These are phyloP conservation scores for Penicillium ucsense DNA, from an alignment of 495 filamentous ascomycete genomes.

Conservation along the genomic window DNA sequence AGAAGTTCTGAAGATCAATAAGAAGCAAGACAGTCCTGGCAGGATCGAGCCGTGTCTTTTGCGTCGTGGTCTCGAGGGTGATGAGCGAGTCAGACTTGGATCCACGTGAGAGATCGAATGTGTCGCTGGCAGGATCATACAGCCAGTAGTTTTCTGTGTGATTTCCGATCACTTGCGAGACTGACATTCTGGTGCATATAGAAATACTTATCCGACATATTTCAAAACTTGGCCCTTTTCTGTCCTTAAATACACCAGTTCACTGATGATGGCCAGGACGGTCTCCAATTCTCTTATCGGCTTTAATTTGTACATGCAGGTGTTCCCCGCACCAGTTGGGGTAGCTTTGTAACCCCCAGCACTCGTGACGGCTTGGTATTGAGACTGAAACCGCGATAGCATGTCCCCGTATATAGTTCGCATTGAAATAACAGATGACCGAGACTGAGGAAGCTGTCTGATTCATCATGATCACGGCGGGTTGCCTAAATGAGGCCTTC, in stretches of 20 bases:
- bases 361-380: no score
- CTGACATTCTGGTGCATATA: not conserved
- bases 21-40: constrained; percentile 41
- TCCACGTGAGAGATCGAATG: constrained; percentile 6
- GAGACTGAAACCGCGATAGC: no score
- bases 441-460: no score
- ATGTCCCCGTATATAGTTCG: no score
- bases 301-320: not conserved
- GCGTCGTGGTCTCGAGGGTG: constrained; percentile 19
- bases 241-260: no score
- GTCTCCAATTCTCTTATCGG: no score
- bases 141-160: constrained; percentile 1
- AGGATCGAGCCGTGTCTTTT: constrained; percentile 21
- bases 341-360: not conserved
- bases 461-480: no score
- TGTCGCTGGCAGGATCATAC: constrained; percentile 2
- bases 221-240: not conserved
- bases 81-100: not conserved
- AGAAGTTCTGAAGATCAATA: constrained; percentile 57
- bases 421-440: no score
- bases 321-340: not conserved
- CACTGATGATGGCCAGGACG: no score
- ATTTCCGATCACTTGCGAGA: constrained; percentile 1
- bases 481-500: no score
- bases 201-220: not conserved